Base-by-base conservation (phyloP, 768 basidiomycete species). In the Lanmaoa pseudosensibilis region DNA sequence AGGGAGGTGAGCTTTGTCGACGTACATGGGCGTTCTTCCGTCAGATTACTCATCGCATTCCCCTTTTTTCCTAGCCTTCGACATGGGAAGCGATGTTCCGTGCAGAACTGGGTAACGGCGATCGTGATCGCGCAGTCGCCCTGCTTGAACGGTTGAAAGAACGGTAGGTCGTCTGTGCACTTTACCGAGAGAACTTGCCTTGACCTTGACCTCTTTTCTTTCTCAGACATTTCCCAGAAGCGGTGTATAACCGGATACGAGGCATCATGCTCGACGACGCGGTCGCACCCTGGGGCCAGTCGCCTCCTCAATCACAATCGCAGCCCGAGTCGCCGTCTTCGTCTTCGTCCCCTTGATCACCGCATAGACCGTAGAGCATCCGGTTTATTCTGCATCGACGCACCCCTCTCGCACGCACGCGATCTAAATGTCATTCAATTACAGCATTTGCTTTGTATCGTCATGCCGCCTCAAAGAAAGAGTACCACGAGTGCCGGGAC, bases 51-150 rank as follows among this genome's bases (percentile, higher is more conserved):
- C 1, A 33, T 38, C 15, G 8, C 3, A 9, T 4, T 5, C 30
- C 11, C 15, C 23, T 37, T 41, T 41, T 19, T 43, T 49, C 12
- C 3, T 25, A 92, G 86, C 93, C 92, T 13, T 93, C 90, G 39
- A 95, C 93, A 1, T 96, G 91, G 87, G 97, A 98, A 67, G 86
- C 85, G 5, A 98, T 99, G 94, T 84, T 99, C 60, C 83, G 92
- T 15, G 91, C 90, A 1, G 97, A 99, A 69, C 78, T 98, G 12
- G 85, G 85, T 19, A 83, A 80, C 49, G 91, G 91, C 13, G 83
- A 92, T 62, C 83, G 85, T 13, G 81, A 85, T 45, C 78, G 79
- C 12, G 96, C 95, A 0, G 46, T 83, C 4, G 81, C 77, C 3
- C 77, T 98, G 0, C 77, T 95, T 32, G 80, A 84, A 52, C 81